Percentiles rank a stretch among this genome's conserved stretches.
Conservation (phyloP, 768 basidiomycete genomes). For the Suillus luteus region DNA sequence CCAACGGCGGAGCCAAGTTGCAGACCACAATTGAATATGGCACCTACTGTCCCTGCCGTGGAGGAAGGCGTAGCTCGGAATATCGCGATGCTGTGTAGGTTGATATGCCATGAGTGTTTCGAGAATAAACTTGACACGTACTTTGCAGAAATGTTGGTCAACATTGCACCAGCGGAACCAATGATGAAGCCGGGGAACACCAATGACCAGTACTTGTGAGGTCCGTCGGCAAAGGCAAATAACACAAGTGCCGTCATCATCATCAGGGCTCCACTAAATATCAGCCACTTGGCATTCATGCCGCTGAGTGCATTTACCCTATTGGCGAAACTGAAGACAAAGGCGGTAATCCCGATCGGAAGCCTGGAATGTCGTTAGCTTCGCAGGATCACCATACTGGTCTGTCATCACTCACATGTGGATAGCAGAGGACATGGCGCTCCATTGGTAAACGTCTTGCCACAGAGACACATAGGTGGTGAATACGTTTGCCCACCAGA, state of each 20-base stretch:
- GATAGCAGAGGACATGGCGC: slow-evolving; percentile 38
- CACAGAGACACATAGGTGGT: slow-evolving; percentile 36
- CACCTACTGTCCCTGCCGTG: slow-evolving; percentile 48
- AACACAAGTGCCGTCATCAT: slow-evolving; percentile 40
- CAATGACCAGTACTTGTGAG: slow-evolving; percentile 42
- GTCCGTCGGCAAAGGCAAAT: slow-evolving; percentile 40
- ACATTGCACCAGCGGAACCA: slow-evolving; percentile 1
- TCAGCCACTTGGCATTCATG: slow-evolving; percentile 40
- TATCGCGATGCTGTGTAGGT: slow-evolving; percentile 40
- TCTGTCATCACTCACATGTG: slow-evolving; percentile 20
- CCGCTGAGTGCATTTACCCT: slow-evolving; percentile 29
- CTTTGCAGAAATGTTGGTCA: slow-evolving; percentile 38
- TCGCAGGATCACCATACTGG: neutral
- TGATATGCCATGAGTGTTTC: neutral
- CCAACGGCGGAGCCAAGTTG: slow-evolving; percentile 50
- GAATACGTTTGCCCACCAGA: slow-evolving; percentile 42
- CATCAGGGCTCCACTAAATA: slow-evolving; percentile 38
- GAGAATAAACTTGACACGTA: slow-evolving; percentile 24
- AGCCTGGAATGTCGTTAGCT: slow-evolving; percentile 23
- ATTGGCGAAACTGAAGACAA: slow-evolving; percentile 36
- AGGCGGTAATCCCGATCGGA: slow-evolving; percentile 39
- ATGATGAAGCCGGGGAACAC: slow-evolving; percentile 6
- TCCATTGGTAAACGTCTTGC: slow-evolving; percentile 40
- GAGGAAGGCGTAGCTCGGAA: slow-evolving; percentile 43
- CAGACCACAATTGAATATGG: slow-evolving; percentile 48